phyloP scores from a whole-genome alignment of 2,329 filamentous ascomycete species.

The Gliomastix tumulicola region DNA sequence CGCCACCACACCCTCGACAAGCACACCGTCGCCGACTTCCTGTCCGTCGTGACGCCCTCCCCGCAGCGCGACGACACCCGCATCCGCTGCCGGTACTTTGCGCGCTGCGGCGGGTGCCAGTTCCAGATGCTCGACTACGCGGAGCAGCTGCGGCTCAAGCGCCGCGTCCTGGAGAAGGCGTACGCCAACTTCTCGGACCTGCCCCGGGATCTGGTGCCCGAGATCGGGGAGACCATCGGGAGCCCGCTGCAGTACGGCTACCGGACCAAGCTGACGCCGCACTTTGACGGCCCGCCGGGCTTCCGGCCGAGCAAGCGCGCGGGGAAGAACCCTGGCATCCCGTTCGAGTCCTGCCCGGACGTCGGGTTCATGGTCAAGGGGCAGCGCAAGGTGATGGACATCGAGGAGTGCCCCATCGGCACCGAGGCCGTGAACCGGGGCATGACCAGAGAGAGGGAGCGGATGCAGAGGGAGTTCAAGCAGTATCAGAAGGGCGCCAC shows the following conservation, averaged over 20 bases:
- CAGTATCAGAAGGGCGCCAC: conserved; percentile 80
- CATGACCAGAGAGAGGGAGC: conserved; percentile 69
- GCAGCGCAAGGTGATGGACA: conserved; percentile 74
- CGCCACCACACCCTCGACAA: conserved; percentile 58
- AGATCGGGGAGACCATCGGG: conserved; percentile 76
- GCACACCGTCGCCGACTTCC: conserved; percentile 75
- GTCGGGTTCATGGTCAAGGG: conserved; percentile 91
- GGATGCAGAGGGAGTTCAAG: conserved; percentile 62
- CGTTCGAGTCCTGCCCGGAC: conserved; percentile 60
- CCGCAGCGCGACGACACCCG: conserved; percentile 69
- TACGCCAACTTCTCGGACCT: conserved; percentile 88
- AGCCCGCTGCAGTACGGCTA: conserved; percentile 90
- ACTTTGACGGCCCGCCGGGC: conserved; percentile 75
- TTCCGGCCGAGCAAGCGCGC: conserved; percentile 40
- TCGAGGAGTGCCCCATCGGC: conserved; percentile 94
- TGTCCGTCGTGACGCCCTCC: conserved; percentile 69
- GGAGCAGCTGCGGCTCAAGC: conserved; percentile 81
- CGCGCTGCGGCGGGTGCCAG: conserved; percentile 83
- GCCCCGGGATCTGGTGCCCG: conserved; percentile 65
- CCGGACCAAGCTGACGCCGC: conserved; percentile 92
- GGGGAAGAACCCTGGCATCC: conserved; percentile 31
- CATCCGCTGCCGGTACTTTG: conserved; percentile 80
- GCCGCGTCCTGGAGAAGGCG: conserved; percentile 80
- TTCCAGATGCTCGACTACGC: conserved; percentile 94
- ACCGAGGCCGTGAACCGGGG: conserved; percentile 79